Conservation (phyloP, 192 early-diverging fungal species). For the Phycomyces nitens region DNA sequence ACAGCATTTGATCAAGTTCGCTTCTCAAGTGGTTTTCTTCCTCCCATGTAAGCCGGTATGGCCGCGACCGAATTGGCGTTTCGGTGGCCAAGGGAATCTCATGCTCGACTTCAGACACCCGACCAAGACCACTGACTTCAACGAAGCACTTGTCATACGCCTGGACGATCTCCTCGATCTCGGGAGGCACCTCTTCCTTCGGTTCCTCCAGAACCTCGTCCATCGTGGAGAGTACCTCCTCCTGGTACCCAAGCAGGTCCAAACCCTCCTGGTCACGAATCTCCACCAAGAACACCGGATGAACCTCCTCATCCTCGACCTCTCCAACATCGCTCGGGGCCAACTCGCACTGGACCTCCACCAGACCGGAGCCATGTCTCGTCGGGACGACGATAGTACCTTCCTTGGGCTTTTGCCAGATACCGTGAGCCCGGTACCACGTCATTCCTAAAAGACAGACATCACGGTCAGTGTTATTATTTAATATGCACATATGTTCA, state of each 20-base stretch:
- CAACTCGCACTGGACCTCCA: not conserved
- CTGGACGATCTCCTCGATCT: not conserved
- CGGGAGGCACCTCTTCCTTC: not conserved
- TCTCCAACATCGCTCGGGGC: not conserved
- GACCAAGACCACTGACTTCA: not conserved
- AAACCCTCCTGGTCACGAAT: not conserved
- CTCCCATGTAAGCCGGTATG: not conserved
- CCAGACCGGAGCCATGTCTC: not conserved
- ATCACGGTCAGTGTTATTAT: not conserved
- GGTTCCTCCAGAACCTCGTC: not conserved
- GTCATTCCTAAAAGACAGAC: too few relatives aligned
- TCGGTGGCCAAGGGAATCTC: not conserved
- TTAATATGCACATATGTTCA: slow-evolving; percentile 4
- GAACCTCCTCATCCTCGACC: not conserved
- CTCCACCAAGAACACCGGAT: not conserved
- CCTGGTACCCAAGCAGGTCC: not conserved
- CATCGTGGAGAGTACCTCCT: not conserved
- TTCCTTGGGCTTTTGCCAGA: not conserved
- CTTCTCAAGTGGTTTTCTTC: slow-evolving; percentile 1
- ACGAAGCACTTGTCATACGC: not conserved
- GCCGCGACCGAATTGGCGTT: not conserved
- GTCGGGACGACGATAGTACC: not conserved
- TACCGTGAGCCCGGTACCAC: not conserved
- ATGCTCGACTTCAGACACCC: not conserved
- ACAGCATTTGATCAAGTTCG: too few relatives aligned